These are phyloP conservation scores for Epichloe sp. DNA, from an alignment of 2,329 filamentous ascomycete genomes.

Conservation along the genomic window DNA sequence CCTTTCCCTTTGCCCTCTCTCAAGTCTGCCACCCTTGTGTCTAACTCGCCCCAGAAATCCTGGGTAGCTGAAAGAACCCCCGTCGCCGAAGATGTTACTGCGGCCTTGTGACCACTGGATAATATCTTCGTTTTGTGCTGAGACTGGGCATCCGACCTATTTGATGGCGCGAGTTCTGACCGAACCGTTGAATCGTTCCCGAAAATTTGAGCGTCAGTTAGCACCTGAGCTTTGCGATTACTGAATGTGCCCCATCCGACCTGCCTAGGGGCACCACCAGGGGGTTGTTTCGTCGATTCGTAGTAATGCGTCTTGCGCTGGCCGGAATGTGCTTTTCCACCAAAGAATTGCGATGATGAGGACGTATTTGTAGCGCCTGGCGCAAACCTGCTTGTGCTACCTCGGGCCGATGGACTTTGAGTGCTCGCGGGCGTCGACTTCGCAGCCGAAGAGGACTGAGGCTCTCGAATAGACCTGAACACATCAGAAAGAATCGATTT, in stretches of 20 bases:
- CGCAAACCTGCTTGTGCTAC: background rate
- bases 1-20: conserved; percentile 5
- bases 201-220: conserved; percentile 1
- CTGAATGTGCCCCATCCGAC: conserved; percentile 12
- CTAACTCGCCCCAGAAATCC: conserved; percentile 15
- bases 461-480: conserved; percentile 17
- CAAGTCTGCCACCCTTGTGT: conserved; percentile 10
- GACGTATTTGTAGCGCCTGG: background rate
- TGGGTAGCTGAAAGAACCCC: background rate
- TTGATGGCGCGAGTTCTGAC: conserved; percentile 9
- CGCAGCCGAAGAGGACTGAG: conserved; percentile 14
- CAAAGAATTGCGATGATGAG: background rate
- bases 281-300: conserved; percentile 2
- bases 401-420: background rate
- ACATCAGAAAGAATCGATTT: conserved; percentile 20
- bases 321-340: background rate
- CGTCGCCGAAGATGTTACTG: background rate
- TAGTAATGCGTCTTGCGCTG: background rate
- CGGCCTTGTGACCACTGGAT: background rate
- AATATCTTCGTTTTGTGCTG: background rate
- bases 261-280: conserved; percentile 5
- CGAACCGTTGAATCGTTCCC: conserved; percentile 9
- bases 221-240: conserved; percentile 8
- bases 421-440: conserved; percentile 13
- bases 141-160: background rate